Conservation (phyloP, 306 rosid species). For the Dalbergia oliveri region DNA sequence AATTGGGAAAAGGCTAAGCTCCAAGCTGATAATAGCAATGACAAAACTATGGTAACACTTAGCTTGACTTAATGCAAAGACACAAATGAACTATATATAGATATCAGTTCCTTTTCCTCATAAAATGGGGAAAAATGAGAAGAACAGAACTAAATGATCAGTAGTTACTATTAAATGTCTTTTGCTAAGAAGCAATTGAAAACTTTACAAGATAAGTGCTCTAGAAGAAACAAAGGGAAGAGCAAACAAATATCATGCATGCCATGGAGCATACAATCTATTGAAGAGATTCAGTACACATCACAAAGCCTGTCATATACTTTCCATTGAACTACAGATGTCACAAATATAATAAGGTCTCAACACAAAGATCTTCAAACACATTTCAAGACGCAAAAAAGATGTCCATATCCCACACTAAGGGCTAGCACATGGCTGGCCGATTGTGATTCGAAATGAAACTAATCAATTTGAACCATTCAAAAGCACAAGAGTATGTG, state of each 20-base stretch:
- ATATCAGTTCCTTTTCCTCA: slow-evolving; percentile 17
- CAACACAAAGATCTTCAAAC: slow-evolving; percentile 8
- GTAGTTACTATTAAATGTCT: too few relatives aligned
- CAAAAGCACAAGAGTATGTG: slow-evolving; percentile 13
- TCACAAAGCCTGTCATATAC: not conserved
- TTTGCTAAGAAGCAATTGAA: too few relatives aligned
- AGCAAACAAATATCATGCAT: not conserved
- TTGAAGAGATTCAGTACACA: slow-evolving; percentile 14
- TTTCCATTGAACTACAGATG: too few relatives aligned
- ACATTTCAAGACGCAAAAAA: slow-evolving; percentile 33
- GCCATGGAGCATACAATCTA: not conserved
- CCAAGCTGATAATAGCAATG: slow-evolving; percentile 16
- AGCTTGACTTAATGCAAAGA: not conserved
- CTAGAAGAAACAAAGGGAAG: slow-evolving; percentile 1
- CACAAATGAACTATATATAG: slow-evolving; percentile 12
- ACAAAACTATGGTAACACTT: not conserved
- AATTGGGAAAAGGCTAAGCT: slow-evolving; percentile 18
- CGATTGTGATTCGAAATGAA: slow-evolving; percentile 16
- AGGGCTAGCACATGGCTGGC: slow-evolving; percentile 6
- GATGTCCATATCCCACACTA: slow-evolving; percentile 16
- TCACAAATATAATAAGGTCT: slow-evolving; percentile 3
- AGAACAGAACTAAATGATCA: not conserved
- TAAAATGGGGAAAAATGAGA: not conserved
- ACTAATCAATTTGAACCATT: slow-evolving; percentile 24
- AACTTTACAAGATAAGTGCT: not conserved